A percentile compares a stretch with the other conserved stretches of the same genome.
Evolutionary conservation across 768 basidiomycete genomes (phyloP).

Genomic region (Lactarius sanguifluus): DNA sequence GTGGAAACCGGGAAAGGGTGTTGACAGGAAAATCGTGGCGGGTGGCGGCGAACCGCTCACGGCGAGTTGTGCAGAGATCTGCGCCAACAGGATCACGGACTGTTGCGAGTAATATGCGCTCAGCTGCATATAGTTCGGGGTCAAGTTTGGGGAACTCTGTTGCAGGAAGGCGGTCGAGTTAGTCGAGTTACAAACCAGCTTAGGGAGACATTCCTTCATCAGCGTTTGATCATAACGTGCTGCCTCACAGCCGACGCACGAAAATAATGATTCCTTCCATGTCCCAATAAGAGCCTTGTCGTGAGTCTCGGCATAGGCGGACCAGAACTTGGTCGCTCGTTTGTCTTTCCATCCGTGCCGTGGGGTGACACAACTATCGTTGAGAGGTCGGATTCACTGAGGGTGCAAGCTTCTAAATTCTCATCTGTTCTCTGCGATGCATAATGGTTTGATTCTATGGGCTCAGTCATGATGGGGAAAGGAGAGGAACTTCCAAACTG

Average conservation of each 20-base stretch:
- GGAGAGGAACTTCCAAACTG: neutral
- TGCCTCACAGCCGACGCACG: conserved; percentile 30
- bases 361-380: too few relatives aligned
- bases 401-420: too few relatives aligned
- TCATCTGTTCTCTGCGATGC: neutral
- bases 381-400: too few relatives aligned
- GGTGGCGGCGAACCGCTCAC: conserved; percentile 1
- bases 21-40: neutral
- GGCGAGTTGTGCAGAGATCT: conserved; percentile 20
- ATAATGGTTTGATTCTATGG: neutral
- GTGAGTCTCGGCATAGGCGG: conserved; percentile 3
- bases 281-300: conserved; percentile 37
- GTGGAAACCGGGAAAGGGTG: conserved; percentile 10
- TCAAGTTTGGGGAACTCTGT: conserved; percentile 14
- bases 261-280: conserved; percentile 45
- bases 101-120: conserved; percentile 2
- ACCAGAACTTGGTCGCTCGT: conserved; percentile 27
- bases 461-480: neutral
- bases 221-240: neutral
- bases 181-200: conserved; percentile 20
- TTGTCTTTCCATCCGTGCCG: conserved; percentile 20
- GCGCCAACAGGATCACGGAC: conserved; percentile 9
- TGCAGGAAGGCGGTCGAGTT: conserved; percentile 18
- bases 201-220: neutral
- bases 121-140: conserved; percentile 9